Conservation (phyloP, 1,139 yeast species). For the Suhomyces atakaporum region DNA sequence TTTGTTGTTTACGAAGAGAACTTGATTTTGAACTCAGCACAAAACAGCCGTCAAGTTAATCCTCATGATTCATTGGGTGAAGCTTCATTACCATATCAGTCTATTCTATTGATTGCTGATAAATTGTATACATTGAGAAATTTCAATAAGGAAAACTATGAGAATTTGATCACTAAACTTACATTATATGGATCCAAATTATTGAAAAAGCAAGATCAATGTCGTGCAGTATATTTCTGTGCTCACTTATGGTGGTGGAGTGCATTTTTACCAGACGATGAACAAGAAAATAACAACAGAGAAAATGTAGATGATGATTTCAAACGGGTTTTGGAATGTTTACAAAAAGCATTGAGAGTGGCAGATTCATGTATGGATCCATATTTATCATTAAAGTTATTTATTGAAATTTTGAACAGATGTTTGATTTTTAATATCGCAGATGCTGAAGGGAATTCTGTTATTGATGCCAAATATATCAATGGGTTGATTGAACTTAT, state of each 20-base stretch:
- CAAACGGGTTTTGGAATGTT: conserved; percentile 50
- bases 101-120: conserved; percentile 55
- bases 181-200: conserved; percentile 87
- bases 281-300: conserved; percentile 10
- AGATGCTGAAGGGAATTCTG: conserved; percentile 75
- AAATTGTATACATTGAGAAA: conserved; percentile 61
- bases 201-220: conserved; percentile 90
- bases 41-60: conserved; percentile 20
- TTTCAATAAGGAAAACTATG: conserved; percentile 66
- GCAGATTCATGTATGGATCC: conserved; percentile 94
- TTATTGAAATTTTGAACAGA: conserved; percentile 85
- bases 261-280: conserved; percentile 39
- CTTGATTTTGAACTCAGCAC: conserved; percentile 27
- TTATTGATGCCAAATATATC: conserved; percentile 71
- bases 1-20: conserved; percentile 87
- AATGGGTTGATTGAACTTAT: conserved; percentile 87
- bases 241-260: conserved; percentile 96
- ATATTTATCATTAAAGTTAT: conserved; percentile 73
- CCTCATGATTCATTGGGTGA: conserved; percentile 43
- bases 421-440: conserved; percentile 84
- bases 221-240: conserved; percentile 84
- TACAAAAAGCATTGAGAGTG: conserved; percentile 71
- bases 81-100: conserved; percentile 43
- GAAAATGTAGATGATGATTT: conserved; percentile 29
- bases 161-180: conserved; percentile 77